Evolutionary conservation across 73 alveolate genomes (phyloP).

Genomic region (Paraurostyla sp.): DNA sequence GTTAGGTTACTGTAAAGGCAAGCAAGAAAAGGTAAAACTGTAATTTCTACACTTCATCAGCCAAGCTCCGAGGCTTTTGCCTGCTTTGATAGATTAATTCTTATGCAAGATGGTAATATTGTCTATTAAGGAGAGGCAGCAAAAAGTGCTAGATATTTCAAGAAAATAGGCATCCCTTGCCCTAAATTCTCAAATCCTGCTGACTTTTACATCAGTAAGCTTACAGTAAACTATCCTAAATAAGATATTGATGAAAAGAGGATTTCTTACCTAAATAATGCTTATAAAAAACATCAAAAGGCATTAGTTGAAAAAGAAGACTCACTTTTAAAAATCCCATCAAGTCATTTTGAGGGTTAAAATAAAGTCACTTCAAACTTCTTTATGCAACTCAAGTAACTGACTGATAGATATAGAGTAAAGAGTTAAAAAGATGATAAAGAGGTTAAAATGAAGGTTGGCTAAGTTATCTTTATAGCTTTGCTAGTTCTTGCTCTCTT

Average conservation of each 20-base stretch:
- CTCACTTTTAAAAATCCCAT: too few relatives aligned
- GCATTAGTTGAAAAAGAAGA: neutral
- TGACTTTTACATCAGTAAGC: neutral
- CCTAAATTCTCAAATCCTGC: neutral
- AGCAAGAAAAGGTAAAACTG: too few relatives aligned
- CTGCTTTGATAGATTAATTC: slow-evolving; percentile 48
- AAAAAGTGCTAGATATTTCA: too few relatives aligned
- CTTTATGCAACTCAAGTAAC: neutral
- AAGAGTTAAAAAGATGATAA: neutral
- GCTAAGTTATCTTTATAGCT: slow-evolving; percentile 65
- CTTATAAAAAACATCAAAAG: too few relatives aligned
- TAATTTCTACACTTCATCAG: slow-evolving; percentile 59
- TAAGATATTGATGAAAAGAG: neutral
- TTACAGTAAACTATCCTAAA: neutral
- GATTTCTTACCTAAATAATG: neutral
- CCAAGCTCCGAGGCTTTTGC: slow-evolving; percentile 35
- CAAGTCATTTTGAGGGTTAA: neutral
- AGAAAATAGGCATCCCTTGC: neutral
- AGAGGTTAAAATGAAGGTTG: slow-evolving; percentile 39
- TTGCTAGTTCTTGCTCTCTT: slow-evolving; percentile 62
- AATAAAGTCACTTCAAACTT: neutral
- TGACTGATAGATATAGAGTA: neutral
- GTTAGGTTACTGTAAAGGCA: slow-evolving; percentile 22
- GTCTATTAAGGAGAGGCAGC: slow-evolving; percentile 45
- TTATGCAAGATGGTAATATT: slow-evolving; percentile 46